A percentile compares a stretch with the other conserved stretches of the same genome.
Evolutionary conservation across 179 eudicot species (phyloP).

Genomic region (Beta corolliflora): DNA sequence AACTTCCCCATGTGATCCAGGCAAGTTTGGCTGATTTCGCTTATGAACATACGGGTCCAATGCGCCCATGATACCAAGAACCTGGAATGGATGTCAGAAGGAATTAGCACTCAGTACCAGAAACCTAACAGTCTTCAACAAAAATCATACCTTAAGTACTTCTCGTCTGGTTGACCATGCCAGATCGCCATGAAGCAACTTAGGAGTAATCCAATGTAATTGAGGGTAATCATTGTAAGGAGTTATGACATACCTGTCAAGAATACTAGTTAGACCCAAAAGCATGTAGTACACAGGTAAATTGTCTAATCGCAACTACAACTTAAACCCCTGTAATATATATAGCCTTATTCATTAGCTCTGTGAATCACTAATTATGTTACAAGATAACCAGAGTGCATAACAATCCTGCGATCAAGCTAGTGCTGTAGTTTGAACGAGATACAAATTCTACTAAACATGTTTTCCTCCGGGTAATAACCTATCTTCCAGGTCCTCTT

Average conservation of each 20-base stretch:
- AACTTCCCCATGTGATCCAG: slow-evolving; percentile 83
- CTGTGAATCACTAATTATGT: background rate
- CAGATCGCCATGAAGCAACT: slow-evolving; percentile 93
- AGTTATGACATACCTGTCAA: slow-evolving; percentile 82
- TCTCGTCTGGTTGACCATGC: slow-evolving; percentile 98
- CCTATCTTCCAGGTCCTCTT: no score
- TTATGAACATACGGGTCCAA: slow-evolving; percentile 95
- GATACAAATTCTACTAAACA: no score
- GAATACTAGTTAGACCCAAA: slow-evolving; percentile 13
- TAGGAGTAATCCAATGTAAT: slow-evolving; percentile 88
- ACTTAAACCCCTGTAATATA: background rate
- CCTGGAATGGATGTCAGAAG: slow-evolving; percentile 41
- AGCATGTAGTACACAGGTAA: slow-evolving; percentile 11
- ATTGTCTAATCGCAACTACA: background rate
- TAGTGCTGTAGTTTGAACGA: no score
- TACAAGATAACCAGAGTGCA: background rate
- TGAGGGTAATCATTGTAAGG: slow-evolving; percentile 91
- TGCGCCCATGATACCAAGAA: slow-evolving; percentile 99
- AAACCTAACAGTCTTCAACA: background rate
- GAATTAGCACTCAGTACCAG: background rate
- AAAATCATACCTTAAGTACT: slow-evolving; percentile 72
- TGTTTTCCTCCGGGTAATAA: no score
- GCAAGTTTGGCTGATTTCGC: slow-evolving; percentile 82
- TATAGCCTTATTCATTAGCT: background rate
- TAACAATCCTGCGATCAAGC: background rate